Percentiles rank a stretch among this genome's conserved stretches.
phyloP scores from a whole-genome alignment of 257 asterid species.

The Verbena officinalis region DNA sequence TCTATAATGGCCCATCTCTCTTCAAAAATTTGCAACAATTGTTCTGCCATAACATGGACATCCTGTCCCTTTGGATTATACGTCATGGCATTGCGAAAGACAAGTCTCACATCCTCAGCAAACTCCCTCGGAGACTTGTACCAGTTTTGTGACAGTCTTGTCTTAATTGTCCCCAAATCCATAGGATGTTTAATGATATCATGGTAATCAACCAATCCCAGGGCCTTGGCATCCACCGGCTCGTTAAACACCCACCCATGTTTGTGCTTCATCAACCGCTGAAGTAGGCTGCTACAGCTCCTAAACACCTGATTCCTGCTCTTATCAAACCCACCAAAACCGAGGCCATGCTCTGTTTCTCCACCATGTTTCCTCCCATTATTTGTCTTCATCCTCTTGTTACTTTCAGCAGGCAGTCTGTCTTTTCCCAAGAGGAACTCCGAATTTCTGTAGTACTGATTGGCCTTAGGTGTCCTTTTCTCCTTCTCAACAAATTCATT shows the following conservation, averaged over 20 bases:
- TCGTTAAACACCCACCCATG: slow-evolving; percentile 85
- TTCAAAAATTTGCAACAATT: slow-evolving; percentile 65
- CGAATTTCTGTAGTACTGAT: slow-evolving; percentile 76
- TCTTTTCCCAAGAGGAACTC: slow-evolving; percentile 93
- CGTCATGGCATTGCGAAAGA: slow-evolving; percentile 87
- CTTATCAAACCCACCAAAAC: slow-evolving; percentile 55
- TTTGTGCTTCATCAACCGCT: slow-evolving; percentile 88
- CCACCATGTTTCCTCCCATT: slow-evolving; percentile 58
- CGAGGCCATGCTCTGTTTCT: slow-evolving; percentile 40
- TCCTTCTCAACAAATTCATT: slow-evolving; percentile 72
- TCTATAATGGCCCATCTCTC: slow-evolving; percentile 83
- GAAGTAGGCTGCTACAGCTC: slow-evolving; percentile 74
- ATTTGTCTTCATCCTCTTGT: slow-evolving; percentile 65
- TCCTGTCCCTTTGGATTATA: slow-evolving; percentile 94
- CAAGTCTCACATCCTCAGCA: slow-evolving; percentile 90
- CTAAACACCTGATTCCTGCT: slow-evolving; percentile 52
- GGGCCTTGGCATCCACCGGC: slow-evolving; percentile 73
- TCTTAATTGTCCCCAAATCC: slow-evolving; percentile 92
- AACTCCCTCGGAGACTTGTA: slow-evolving; percentile 78
- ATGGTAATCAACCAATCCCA: slow-evolving; percentile 78
- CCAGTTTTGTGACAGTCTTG: slow-evolving; percentile 58
- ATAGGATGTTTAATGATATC: slow-evolving; percentile 78
- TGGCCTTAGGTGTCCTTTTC: slow-evolving; percentile 94
- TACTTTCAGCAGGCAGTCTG: slow-evolving; percentile 79
- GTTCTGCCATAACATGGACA: slow-evolving; percentile 84